Conservation (phyloP, 345 rosid genomes). For the Populus deltoides region DNA sequence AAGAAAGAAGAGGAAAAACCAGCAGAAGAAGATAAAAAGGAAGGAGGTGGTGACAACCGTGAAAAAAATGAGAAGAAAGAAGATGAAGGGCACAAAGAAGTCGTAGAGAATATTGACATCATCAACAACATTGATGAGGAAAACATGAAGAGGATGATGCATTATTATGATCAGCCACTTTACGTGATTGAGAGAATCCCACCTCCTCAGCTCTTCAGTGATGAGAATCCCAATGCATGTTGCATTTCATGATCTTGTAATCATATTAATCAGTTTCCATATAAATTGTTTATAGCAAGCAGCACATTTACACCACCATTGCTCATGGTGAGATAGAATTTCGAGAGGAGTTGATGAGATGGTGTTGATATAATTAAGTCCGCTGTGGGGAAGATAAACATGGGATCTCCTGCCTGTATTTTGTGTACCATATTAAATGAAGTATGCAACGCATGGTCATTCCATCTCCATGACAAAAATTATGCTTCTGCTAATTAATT, state of each 20-base stretch:
- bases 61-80: not conserved
- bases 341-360: too few relatives aligned
- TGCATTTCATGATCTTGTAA: constrained; percentile 48
- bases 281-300: too few relatives aligned
- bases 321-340: too few relatives aligned
- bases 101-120: not conserved
- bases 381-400: too few relatives aligned
- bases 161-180: constrained; percentile 58
- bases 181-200: constrained; percentile 73
- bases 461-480: too few relatives aligned
- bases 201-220: constrained; percentile 91
- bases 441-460: not conserved
- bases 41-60: constrained; percentile 19
- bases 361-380: too few relatives aligned
- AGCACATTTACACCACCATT: too few relatives aligned
- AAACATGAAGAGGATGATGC: constrained; percentile 56
- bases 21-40: constrained; percentile 24
- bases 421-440: not conserved
- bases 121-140: constrained; percentile 41
- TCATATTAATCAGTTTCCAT: not conserved
- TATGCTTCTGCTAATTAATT: too few relatives aligned
- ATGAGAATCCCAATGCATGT: constrained; percentile 97
- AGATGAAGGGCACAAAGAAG: constrained; percentile 1
- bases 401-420: too few relatives aligned
- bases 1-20: constrained; percentile 35